Percentiles rank a stretch among this genome's conserved stretches.
phyloP scores from a whole-genome alignment of 2,329 filamentous ascomycete genomes.

The Pestalotiopsis sp. region DNA sequence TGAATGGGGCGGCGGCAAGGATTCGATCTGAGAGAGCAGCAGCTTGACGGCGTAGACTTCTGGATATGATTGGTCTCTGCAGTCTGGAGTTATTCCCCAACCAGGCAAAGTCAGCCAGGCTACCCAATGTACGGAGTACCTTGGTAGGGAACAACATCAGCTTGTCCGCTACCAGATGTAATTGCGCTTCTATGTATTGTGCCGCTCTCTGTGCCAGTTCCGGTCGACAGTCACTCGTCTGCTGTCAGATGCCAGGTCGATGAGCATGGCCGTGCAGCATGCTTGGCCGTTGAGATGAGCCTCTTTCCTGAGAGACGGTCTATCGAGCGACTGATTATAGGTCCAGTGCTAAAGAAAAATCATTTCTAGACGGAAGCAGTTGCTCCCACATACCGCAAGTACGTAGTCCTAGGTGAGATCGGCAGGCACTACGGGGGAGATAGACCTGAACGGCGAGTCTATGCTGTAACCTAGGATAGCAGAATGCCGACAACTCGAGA shows the following conservation, averaged over 20 bases:
- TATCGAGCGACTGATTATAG: not conserved
- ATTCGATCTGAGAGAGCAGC: not conserved
- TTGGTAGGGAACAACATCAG: not conserved
- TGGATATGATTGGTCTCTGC: not conserved
- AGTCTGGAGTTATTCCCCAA: not conserved
- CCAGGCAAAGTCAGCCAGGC: not conserved
- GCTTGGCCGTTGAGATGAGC: not conserved
- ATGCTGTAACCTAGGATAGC: not conserved
- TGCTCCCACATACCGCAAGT: not conserved
- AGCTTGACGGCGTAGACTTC: not conserved
- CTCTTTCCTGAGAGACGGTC: not conserved
- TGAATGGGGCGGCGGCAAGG: not conserved
- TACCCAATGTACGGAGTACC: not conserved
- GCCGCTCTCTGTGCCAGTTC: not conserved
- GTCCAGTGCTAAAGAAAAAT: not conserved
- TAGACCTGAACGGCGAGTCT: not conserved
- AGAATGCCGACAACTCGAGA: not conserved
- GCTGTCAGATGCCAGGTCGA: slow-evolving; percentile 6
- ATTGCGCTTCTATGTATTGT: slow-evolving; percentile 1
- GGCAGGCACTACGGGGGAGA: not conserved
- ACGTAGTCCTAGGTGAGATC: not conserved
- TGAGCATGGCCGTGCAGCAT: too few relatives aligned
- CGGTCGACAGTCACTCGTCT: not conserved
- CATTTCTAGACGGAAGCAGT: not conserved
- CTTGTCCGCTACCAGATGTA: slow-evolving; percentile 6